Percentiles rank a stretch among this genome's conserved stretches.
Conservation (phyloP, 2,329 filamentous ascomycete genomes). For the Helotiales sp. region DNA sequence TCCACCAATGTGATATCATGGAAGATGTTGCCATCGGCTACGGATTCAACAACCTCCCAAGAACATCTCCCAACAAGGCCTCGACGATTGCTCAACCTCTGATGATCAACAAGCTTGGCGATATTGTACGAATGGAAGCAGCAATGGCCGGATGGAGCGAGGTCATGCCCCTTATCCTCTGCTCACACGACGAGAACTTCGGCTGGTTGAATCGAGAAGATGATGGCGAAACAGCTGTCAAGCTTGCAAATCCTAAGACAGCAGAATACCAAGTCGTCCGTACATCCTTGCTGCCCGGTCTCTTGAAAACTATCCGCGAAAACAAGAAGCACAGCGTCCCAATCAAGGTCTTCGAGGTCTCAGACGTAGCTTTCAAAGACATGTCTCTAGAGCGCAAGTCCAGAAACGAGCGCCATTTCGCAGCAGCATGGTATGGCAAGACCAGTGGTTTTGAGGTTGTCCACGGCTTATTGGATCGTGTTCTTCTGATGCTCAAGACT, state of each 20-base stretch:
- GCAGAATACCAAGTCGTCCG: conserved; percentile 91
- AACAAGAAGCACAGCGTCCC: conserved; percentile 88
- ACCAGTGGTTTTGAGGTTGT: conserved; percentile 93
- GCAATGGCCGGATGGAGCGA: conserved; percentile 96
- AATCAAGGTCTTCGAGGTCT: conserved; percentile 89
- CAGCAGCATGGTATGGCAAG: conserved; percentile 94
- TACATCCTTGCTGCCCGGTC: conserved; percentile 79
- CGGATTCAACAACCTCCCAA: conserved; percentile 94
- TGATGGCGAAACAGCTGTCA: conserved; percentile 78
- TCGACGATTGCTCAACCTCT: conserved; percentile 85
- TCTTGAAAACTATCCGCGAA: conserved; percentile 91
- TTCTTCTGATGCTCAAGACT: conserved; percentile 88
- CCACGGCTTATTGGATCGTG: conserved; percentile 87
- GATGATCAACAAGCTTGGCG: conserved; percentile 88
- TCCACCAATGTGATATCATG: conserved; percentile 98
- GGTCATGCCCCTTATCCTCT: conserved; percentile 93
- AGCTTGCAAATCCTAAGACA: conserved; percentile 90
- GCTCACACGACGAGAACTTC: conserved; percentile 98
- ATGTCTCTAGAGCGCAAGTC: conserved; percentile 76
- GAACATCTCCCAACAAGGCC: conserved; percentile 81
- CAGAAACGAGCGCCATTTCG: conserved; percentile 92
- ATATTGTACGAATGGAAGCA: conserved; percentile 85
- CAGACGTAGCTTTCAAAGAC: conserved; percentile 92
- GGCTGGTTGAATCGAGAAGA: conserved; percentile 89
- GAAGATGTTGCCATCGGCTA: conserved; percentile 96